Evolutionary conservation across 371 early-diverging fungal species (phyloP).

Genomic region (Apophysomyces variabilis): DNA sequence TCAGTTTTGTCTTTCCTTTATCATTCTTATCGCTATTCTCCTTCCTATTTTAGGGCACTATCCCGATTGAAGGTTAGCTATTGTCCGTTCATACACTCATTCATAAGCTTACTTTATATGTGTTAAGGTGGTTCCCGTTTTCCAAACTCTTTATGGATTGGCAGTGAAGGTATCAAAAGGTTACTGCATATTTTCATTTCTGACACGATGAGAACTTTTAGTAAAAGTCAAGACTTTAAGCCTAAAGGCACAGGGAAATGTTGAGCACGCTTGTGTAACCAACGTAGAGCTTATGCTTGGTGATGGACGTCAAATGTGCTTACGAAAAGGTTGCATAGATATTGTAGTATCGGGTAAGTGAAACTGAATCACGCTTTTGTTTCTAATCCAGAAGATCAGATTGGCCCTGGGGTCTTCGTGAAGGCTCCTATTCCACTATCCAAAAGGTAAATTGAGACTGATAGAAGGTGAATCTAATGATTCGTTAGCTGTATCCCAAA

Average conservation of each 20-base stretch:
- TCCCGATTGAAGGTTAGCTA: constrained; percentile 36
- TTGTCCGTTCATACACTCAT: constrained; percentile 15
- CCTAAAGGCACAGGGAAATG: constrained; percentile 42
- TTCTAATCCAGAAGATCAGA: constrained; percentile 22
- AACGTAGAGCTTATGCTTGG: constrained; percentile 44
- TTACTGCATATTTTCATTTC: not conserved
- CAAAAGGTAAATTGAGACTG: constrained; percentile 32
- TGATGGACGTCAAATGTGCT: constrained; percentile 38
- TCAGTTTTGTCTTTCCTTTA: no score
- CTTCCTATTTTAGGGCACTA: constrained; percentile 17
- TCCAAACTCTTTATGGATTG: constrained; percentile 43
- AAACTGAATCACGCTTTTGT: not conserved
- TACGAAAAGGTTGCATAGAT: constrained; percentile 40
- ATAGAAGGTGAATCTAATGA: not conserved
- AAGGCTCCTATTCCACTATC: constrained; percentile 37
- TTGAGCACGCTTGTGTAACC: constrained; percentile 26
- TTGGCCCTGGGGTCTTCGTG: constrained; percentile 55
- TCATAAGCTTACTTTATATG: not conserved
- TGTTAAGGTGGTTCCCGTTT: constrained; percentile 37
- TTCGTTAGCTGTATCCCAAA: constrained; percentile 45
- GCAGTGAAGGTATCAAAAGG: constrained; percentile 40
- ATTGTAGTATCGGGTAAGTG: constrained; percentile 43
- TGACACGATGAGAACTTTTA: constrained; percentile 9
- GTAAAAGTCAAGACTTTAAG: constrained; percentile 36
- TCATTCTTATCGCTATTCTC: no score